These are phyloP conservation scores for Dichotomopilus funicola DNA, from an alignment of 2,329 filamentous ascomycete genomes.

Conservation along the genomic window DNA sequence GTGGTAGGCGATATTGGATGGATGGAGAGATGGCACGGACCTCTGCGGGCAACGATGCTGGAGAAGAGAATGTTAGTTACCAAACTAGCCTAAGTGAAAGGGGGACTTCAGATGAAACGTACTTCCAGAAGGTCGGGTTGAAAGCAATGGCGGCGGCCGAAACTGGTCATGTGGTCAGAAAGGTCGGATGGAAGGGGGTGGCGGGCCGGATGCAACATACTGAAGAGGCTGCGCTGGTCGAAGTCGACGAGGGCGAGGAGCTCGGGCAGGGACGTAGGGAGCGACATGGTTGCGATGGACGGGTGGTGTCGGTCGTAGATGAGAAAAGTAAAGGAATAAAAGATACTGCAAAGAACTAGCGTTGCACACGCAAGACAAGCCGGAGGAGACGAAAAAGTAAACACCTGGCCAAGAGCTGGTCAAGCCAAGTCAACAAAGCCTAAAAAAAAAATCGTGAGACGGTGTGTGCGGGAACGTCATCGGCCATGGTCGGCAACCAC, in stretches of 20 bases:
- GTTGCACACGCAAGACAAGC: neutral
- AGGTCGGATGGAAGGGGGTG: neutral
- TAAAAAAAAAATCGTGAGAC: conserved; percentile 9
- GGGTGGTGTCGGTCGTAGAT: no score
- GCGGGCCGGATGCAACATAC: conserved; percentile 40
- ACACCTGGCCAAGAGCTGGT: neutral
- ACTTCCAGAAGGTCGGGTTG: conserved; percentile 99
- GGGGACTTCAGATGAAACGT: conserved; percentile 36
- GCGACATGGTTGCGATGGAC: conserved; percentile 30
- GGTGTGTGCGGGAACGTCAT: conserved; percentile 12
- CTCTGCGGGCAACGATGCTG: conserved; percentile 77
- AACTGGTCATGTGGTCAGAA: conserved; percentile 45
- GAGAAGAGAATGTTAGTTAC: conserved; percentile 29
- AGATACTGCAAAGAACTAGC: neutral
- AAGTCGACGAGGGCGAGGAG: conserved; percentile 51
- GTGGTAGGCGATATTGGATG: conserved; percentile 12
- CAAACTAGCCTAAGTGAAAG: neutral
- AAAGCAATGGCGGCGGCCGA: conserved; percentile 78
- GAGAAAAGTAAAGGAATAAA: neutral
- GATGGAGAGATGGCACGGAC: conserved; percentile 40
- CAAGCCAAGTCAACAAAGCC: neutral
- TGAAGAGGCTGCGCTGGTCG: conserved; percentile 55
- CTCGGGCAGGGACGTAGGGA: conserved; percentile 27
- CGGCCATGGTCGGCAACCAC: neutral
- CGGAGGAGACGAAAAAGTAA: neutral